Evolutionary conservation across 1,284 basidiomycete genomes (phyloP), one percentile per base, ranked within the genome.

Genomic region (Clitocybe nebularis): DNA sequence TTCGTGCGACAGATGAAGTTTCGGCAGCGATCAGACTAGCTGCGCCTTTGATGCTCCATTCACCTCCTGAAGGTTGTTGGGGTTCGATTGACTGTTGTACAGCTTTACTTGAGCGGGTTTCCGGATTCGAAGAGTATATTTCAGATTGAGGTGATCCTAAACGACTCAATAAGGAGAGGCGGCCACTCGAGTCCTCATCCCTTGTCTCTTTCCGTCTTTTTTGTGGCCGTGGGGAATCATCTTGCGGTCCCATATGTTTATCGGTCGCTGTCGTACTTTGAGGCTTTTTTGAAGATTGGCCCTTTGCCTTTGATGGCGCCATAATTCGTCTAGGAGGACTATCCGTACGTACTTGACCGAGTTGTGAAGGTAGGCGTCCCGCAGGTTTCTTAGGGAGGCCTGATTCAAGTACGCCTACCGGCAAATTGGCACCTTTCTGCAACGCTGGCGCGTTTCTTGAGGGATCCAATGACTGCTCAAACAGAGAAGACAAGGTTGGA

Each of bases 31-130:
- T 46, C n/a, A n/a, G n/a, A 39, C 41, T 62, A 26, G 77, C 79
- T 16, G 79, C 79, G 30, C 80, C 80, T 52, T 74, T 75, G 47
- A 79, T 79, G 50, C 73, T 76, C 46, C 64, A 69, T 25, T 72
- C 75, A 25, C 60, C 63, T 6, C 62, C 62, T 47, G 52, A 33
- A 20, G 39, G 22, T 19, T 36, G 35, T 23, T 43, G 29, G 11
- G 46, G 41, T 17, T 37, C 39, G 14, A 23, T 20, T 25, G 24
- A 32, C 38, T 39, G 43, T 34, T 43, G 44, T 26, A 25, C 36
- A 45, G 26, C 13, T 41, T 22, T 45, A 13, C 29, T 37, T 36
- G 39, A n/a, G 34, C 21, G 28, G 25, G 39, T 7, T 23, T 30
- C 17, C 35, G 35, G 32, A 17, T 36, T 45, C 58, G 58, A 62